Evolutionary conservation across 306 rosid genomes (phyloP), one percentile per base, ranked within the genome.

Genomic region (Prunus armeniaca): DNA sequence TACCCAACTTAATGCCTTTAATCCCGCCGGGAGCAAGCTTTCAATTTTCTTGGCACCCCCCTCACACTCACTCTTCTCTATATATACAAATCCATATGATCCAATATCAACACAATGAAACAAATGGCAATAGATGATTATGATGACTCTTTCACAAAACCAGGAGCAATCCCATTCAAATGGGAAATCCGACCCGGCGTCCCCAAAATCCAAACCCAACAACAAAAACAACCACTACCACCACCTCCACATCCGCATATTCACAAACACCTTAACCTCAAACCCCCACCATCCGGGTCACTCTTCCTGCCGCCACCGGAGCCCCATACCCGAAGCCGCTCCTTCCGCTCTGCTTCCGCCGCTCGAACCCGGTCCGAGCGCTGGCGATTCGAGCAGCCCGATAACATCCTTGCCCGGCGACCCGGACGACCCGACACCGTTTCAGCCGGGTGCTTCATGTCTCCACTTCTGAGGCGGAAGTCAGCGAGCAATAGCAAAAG

Each of bases 111-210:
- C 8, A 18, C 15, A 52, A 13, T 52, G 54, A 49, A 49, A 9
- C 51, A 55, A 73, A 87, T 90, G 98, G 82, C 79, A 1, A 54
- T 61, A 1, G 95, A 82, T 38, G 96, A 91, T 32, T 58, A 57
- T 3, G 67, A 62, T 15, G 43, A 30, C 4, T 89, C 81, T 0
- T 95, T 87, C 83, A 86, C 51, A 74, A 88, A 88, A 76, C 87
- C 86, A 22, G 99, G 97, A 43, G 84, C 96, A 9, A 80, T 95
- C 51, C 99, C 99, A 30, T 95, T 95, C 84, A 87, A 92, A 61
- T 95, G 99, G 99, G 99, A 95, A 84, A 76, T 92, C 24, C 91
- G 90, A 65, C 99, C 99, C 1, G 99, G 99, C 50, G 89, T 88
- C 51, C 99, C 99, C 62, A 87, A 75, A 65, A 19, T 47, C 49